Conservation (phyloP, 2,329 filamentous ascomycete species). For the Monosporascus cannonballus region DNA sequence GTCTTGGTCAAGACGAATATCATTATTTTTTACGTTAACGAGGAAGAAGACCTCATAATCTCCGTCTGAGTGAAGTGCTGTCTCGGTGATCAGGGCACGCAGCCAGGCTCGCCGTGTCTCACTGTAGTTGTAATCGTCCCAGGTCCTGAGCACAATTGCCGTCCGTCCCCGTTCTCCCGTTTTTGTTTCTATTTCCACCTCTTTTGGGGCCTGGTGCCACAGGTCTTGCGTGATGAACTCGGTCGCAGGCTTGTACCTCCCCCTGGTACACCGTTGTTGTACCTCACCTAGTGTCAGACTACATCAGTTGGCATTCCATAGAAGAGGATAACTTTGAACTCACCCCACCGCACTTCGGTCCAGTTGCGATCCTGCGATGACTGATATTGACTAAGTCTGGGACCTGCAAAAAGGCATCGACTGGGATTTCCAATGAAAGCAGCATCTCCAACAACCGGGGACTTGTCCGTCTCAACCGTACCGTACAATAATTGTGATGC, state of each 20-base stretch:
- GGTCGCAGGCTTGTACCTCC: constrained; percentile 1
- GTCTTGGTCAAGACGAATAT: constrained; percentile 48
- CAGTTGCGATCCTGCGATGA: constrained; percentile 5
- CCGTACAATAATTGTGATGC: not conserved
- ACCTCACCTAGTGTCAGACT: not conserved
- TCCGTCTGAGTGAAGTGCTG: constrained; percentile 51
- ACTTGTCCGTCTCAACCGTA: not conserved
- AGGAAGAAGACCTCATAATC: constrained; percentile 56
- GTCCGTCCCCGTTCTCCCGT: not conserved
- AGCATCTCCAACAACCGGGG: constrained; percentile 4
- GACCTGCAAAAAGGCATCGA: constrained; percentile 2
- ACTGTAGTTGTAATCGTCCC: constrained; percentile 53
- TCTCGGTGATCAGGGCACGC: constrained; percentile 56
- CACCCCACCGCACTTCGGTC: constrained; percentile 12
- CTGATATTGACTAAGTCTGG: constrained; percentile 7
- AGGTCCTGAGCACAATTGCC: constrained; percentile 53
- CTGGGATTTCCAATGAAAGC: constrained; percentile 4
- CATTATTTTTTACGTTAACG: constrained; percentile 52
- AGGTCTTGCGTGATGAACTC: not conserved
- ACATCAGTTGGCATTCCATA: not conserved
- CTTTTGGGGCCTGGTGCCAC: constrained; percentile 2
- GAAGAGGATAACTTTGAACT: not conserved
- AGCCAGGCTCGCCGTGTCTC: constrained; percentile 53
- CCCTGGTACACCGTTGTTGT: not conserved
- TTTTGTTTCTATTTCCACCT: not conserved